Base-by-base conservation (phyloP, 2,329 filamentous ascomycete genomes). In the Aspergillus ochraceoroseus region DNA sequence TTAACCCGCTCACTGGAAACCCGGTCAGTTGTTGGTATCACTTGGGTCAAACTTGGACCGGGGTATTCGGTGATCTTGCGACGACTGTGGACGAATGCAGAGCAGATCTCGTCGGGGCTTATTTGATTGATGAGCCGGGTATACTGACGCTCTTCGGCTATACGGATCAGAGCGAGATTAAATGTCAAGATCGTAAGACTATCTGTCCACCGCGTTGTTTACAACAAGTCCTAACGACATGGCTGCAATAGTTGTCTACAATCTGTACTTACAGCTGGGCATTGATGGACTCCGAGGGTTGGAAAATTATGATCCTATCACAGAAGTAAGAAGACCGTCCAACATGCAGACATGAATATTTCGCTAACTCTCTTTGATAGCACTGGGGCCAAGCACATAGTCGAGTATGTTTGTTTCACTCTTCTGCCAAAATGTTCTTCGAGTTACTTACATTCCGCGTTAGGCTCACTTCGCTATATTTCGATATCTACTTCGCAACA, bases 391-490 rank as follows among this genome's bases (percentile, higher is more conserved):
- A 50, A 34, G 45, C 48, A n/a, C 48, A 50, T 11, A 50, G 48
- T 25, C 33, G 43, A 26, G 48, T 50, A 35, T 27, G 38, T 32
- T 5, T n/a, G 9, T 22, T 4, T 3, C 15, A 3, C 5, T 15
- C 14, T 13, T 5, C 13, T 19, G 13, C 28, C 1, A 12, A 5
- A 18, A n/a, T 11, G 4, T 4, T 4, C 13, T 9, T 15, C 12
- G 8, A 17, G 7, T 9, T 31, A 9, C 5, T n/a, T 20, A 27
- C 60, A 73, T 74, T 62, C 3, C n/a, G 14, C 4, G n/a, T 15
- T 15, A 80, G 65, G 77, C 76, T 3, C 75, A 78, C 46, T 82
- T 76, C 60, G 73, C 74, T n/a, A 82, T 82, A 47, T 64, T 82
- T 7, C 75, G 73, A 47, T 73, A 72, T 37, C 74, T 82, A 49